A percentile compares a stretch with the other conserved stretches of the same genome.
These are phyloP conservation scores for Lupinus albus DNA, from an alignment of 306 rosid genomes.

Conservation along the genomic window DNA sequence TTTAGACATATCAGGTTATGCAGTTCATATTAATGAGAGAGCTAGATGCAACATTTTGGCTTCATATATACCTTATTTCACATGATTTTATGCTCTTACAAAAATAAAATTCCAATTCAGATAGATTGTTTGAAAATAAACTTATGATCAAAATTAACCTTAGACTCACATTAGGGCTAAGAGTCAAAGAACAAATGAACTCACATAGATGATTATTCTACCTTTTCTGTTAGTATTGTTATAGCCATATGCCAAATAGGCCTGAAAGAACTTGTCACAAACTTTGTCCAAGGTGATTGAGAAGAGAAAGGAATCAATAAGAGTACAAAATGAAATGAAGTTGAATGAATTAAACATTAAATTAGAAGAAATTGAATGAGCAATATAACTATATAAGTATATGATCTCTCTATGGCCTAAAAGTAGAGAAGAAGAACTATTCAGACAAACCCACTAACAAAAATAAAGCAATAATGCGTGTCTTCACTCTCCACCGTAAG, in stretches of 20 bases:
- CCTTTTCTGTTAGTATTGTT: background rate
- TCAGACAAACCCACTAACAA: constrained; percentile 26
- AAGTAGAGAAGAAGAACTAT: constrained; percentile 35
- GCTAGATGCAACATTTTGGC: background rate
- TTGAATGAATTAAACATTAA: background rate
- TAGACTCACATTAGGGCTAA: background rate
- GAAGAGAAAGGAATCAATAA: background rate
- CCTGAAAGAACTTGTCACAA: constrained; percentile 2
- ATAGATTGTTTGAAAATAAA: background rate
- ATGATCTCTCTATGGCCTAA: background rate
- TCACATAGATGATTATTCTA: background rate
- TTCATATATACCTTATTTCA: background rate
- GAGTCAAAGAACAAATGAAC: background rate
- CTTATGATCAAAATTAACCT: background rate
- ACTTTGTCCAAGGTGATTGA: background rate
- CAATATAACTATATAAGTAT: background rate
- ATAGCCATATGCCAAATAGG: background rate
- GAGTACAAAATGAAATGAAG: constrained; percentile 11
- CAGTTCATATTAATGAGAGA: background rate
- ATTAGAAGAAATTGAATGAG: constrained; percentile 2
- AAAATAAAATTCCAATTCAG: background rate
- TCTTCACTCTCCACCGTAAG: constrained; percentile 11
- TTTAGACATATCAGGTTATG: background rate
- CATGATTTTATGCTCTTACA: no score
- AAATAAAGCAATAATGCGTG: constrained; percentile 28